A percentile compares a stretch with the other conserved stretches of the same genome.
These are phyloP conservation scores for Ilyonectria robusta DNA, from an alignment of 2,329 filamentous ascomycete genomes.

Conservation along the genomic window DNA sequence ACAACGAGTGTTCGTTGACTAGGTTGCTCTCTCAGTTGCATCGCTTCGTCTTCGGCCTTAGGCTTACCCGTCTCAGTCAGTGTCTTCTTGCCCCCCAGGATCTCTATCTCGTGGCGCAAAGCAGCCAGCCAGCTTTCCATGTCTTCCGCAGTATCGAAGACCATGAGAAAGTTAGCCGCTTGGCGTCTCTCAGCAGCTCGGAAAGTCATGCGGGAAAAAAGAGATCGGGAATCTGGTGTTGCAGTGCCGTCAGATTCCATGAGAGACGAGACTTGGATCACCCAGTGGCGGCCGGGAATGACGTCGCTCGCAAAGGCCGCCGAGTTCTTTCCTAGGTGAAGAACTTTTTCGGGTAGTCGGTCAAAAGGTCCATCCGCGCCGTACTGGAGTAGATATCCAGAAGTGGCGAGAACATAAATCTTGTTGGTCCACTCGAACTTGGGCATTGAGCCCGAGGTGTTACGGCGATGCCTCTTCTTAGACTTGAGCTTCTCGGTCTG, in stretches of 20 bases:
- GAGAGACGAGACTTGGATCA: conserved; percentile 80
- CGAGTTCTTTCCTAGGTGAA: conserved; percentile 80
- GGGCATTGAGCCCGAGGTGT: conserved; percentile 56
- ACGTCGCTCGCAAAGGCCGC: conserved; percentile 86
- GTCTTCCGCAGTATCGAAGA: conserved; percentile 79
- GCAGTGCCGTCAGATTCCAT: conserved; percentile 71
- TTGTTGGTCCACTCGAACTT: conserved; percentile 78
- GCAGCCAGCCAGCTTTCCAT: conserved; percentile 83
- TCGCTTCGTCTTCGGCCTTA: conserved; percentile 57
- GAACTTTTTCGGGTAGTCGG: conserved; percentile 79
- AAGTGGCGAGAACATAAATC: conserved; percentile 78
- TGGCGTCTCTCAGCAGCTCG: conserved; percentile 67
- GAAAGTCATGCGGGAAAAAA: conserved; percentile 76
- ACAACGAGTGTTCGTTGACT: conserved; percentile 65
- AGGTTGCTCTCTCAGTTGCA: conserved; percentile 54
- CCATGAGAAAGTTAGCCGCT: conserved; percentile 77
- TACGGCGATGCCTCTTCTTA: conserved; percentile 65
- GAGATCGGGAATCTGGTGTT: conserved; percentile 68
- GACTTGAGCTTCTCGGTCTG: conserved; percentile 52
- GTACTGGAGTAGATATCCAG: conserved; percentile 83
- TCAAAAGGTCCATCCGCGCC: conserved; percentile 78
- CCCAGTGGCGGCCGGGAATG: conserved; percentile 85
- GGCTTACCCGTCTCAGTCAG: conserved; percentile 72
- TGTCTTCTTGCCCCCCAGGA: conserved; percentile 76
- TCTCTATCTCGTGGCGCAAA: conserved; percentile 79